phyloP scores from a whole-genome alignment of 2,329 filamentous ascomycete species.

The Curvularia spicifera region DNA sequence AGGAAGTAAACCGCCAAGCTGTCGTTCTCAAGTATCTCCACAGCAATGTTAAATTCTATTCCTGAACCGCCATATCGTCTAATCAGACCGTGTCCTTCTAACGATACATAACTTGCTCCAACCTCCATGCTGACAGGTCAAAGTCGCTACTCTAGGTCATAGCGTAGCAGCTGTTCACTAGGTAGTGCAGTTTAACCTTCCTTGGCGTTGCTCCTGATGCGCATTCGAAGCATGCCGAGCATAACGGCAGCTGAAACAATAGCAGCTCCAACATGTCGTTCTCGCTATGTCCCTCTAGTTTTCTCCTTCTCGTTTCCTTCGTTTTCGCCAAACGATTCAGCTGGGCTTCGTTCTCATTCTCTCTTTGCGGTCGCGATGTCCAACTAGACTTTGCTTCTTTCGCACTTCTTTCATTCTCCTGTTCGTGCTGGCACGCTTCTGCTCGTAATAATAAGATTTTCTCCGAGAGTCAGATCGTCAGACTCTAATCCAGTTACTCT shows the following conservation, averaged over 20 bases:
- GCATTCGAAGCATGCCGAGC: not conserved
- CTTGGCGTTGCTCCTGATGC: slow-evolving; percentile 1
- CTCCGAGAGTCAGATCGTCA: slow-evolving; percentile 1
- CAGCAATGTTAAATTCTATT: not conserved
- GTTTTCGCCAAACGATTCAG: not conserved
- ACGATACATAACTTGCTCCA: not conserved
- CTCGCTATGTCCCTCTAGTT: not conserved
- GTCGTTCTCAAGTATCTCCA: not conserved
- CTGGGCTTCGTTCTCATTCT: not conserved
- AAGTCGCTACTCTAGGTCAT: not conserved
- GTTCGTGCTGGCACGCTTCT: slow-evolving; percentile 31
- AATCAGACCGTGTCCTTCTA: not conserved
- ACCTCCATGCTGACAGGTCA: not conserved
- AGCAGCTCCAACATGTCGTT: not conserved
- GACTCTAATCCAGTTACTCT: not conserved
- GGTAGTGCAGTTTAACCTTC: not conserved
- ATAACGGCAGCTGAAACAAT: not conserved
- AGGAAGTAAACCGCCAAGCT: not conserved
- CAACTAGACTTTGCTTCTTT: not conserved
- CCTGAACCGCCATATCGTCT: not conserved
- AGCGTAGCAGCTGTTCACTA: not conserved
- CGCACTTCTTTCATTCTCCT: not conserved
- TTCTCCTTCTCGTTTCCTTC: not conserved
- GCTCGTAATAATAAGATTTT: slow-evolving; percentile 19
- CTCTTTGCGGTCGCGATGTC: not conserved